Percentiles rank a stretch among this genome's conserved stretches.
phyloP scores from a whole-genome alignment of 257 asterid genomes.

The Penstemon barbatus region DNA sequence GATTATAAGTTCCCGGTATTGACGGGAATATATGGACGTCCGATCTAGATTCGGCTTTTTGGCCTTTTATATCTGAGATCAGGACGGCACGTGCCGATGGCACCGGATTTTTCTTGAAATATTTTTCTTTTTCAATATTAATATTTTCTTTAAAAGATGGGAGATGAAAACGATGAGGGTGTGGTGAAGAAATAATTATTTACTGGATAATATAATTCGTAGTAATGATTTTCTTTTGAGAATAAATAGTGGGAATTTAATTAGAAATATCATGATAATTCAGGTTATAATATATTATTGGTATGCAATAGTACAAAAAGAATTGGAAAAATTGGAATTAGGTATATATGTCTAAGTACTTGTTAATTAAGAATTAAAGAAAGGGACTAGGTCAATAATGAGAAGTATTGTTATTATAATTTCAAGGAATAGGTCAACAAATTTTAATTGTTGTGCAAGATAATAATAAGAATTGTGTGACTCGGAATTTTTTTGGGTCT shows the following conservation, averaged over 20 bases:
- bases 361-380: conserved; percentile 1
- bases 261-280: neutral
- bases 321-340: neutral
- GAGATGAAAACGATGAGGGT: neutral
- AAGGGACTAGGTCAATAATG: neutral
- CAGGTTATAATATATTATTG: neutral
- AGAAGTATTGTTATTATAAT: neutral
- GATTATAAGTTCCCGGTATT: conserved; percentile 40
- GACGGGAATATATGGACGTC: conserved; percentile 44
- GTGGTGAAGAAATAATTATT: neutral
- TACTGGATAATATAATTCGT: too few relatives aligned
- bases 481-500: too few relatives aligned
- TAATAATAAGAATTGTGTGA: neutral
- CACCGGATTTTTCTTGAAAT: neutral
- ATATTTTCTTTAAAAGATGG: neutral
- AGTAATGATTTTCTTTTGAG: neutral
- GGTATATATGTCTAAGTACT: conserved; percentile 27
- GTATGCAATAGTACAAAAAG: neutral
- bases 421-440: neutral
- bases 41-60: conserved; percentile 44
- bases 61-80: conserved; percentile 20
- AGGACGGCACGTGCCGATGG: conserved; percentile 43
- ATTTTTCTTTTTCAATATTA: neutral
- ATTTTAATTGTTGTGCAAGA: neutral
- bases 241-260: neutral